Percentiles rank a stretch among this genome's conserved stretches.
These are phyloP conservation scores for Vicia faba DNA, from an alignment of 306 rosid genomes.

Conservation along the genomic window DNA sequence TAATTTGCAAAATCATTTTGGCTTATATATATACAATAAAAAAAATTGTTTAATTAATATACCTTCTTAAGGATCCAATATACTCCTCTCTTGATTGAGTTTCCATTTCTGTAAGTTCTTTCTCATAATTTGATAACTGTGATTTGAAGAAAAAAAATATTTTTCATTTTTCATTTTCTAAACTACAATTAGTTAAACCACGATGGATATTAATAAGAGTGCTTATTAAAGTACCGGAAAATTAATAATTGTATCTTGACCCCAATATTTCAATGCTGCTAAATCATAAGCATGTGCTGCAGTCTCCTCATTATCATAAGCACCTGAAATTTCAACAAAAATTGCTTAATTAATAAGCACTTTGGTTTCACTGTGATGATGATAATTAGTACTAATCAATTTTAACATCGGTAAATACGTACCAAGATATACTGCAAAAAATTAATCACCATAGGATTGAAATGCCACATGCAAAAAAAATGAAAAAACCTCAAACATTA, in stretches of 20 bases:
- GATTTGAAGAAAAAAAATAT: neutral
- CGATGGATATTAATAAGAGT: neutral
- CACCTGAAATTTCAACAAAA: slow-evolving; percentile 52
- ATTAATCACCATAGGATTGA: slow-evolving; percentile 29
- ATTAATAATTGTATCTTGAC: slow-evolving; percentile 83
- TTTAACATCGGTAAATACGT: slow-evolving; percentile 12
- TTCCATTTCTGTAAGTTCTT: slow-evolving; percentile 76
- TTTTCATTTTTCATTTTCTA: neutral
- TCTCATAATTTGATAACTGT: slow-evolving; percentile 62
- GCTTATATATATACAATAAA: neutral
- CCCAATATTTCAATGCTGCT: slow-evolving; percentile 98
- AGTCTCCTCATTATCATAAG: slow-evolving; percentile 85
- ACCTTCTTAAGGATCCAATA: slow-evolving; percentile 91
- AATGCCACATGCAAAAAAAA: slow-evolving; percentile 13
- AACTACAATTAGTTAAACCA: neutral
- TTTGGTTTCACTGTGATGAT: neutral
- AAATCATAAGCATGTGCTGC: slow-evolving; percentile 98
- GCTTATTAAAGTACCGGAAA: slow-evolving; percentile 51
- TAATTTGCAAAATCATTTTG: neutral
- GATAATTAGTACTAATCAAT: neutral
- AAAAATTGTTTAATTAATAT: neutral
- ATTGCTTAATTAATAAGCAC: neutral
- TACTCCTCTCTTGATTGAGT: slow-evolving; percentile 86
- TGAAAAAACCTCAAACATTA: neutral
- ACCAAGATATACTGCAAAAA: slow-evolving; percentile 75